Conservation (phyloP, 2,329 filamentous ascomycete genomes). For the Chaetomium sp. region DNA sequence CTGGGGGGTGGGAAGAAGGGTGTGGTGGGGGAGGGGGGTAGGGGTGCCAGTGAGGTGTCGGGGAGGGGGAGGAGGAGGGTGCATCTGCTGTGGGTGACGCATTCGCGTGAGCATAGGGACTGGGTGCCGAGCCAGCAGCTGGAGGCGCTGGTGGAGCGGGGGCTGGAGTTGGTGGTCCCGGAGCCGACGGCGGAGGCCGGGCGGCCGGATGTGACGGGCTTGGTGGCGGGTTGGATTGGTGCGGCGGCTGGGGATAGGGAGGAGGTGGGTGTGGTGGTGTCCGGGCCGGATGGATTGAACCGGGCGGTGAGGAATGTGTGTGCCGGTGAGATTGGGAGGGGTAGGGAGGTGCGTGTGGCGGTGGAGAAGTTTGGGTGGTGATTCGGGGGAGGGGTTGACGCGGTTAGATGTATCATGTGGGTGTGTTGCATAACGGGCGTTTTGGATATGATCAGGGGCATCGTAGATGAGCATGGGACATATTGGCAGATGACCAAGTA, state of each 20-base stretch:
- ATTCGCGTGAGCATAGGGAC: slow-evolving; percentile 52
- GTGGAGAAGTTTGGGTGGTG: slow-evolving; percentile 72
- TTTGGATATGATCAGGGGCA: neutral
- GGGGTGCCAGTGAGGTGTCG: slow-evolving; percentile 33
- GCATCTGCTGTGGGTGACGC: slow-evolving; percentile 62
- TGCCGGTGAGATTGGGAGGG: slow-evolving; percentile 51
- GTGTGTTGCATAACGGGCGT: neutral
- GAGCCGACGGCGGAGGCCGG: slow-evolving; percentile 55
- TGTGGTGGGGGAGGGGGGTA: neutral
- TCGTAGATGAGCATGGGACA: neutral
- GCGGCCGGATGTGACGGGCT: slow-evolving; percentile 52
- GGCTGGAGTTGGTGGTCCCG: slow-evolving; percentile 57
- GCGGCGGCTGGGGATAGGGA: slow-evolving; percentile 34
- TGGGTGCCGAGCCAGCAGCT: slow-evolving; percentile 57
- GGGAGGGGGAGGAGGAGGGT: slow-evolving; percentile 43
- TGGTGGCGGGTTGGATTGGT: slow-evolving; percentile 46
- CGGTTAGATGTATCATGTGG: neutral
- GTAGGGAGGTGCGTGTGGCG: slow-evolving; percentile 53
- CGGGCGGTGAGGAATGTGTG: slow-evolving; percentile 61
- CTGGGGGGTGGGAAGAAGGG: neutral
- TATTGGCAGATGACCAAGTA: neutral
- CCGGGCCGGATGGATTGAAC: slow-evolving; percentile 64
- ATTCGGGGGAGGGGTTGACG: slow-evolving; percentile 1
- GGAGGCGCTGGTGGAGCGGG: slow-evolving; percentile 50
- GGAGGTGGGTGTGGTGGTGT: slow-evolving; percentile 57